phyloP scores from a whole-genome alignment of 2,329 filamentous ascomycete species.

The Colletotrichum sp. region DNA sequence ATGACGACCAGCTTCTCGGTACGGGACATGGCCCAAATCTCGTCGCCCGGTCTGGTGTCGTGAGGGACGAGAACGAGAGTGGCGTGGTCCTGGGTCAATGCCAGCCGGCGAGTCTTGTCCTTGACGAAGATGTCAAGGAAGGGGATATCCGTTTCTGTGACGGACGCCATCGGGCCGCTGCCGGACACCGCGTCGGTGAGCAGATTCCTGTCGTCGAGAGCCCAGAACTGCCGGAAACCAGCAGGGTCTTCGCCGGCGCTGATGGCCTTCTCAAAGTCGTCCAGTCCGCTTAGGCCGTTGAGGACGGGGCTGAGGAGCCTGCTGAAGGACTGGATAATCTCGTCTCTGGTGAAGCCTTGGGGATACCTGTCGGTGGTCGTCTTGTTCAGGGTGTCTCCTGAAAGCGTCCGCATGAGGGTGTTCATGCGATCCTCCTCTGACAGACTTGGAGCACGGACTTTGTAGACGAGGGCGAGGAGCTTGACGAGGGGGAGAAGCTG shows the following conservation, averaged over 20 bases:
- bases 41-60: slow-evolving; percentile 8
- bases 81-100: slow-evolving; percentile 18
- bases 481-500: slow-evolving; percentile 36
- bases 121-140: slow-evolving; percentile 22
- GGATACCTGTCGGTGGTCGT: slow-evolving; percentile 12
- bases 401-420: slow-evolving; percentile 35
- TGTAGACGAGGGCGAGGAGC: slow-evolving; percentile 37
- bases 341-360: slow-evolving; percentile 26
- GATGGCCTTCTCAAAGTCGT: slow-evolving; percentile 35
- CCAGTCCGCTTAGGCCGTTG: slow-evolving; percentile 37
- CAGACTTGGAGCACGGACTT: slow-evolving; percentile 29
- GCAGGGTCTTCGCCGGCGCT: slow-evolving; percentile 35
- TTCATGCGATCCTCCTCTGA: slow-evolving; percentile 33
- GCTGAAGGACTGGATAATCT: slow-evolving; percentile 35
- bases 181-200: slow-evolving; percentile 36
- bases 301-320: slow-evolving; percentile 34
- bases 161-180: slow-evolving; percentile 24
- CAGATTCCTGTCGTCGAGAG: slow-evolving; percentile 35
- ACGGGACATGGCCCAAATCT: slow-evolving; percentile 20
- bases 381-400: slow-evolving; percentile 12
- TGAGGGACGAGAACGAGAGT: slow-evolving; percentile 16
- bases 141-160: slow-evolving; percentile 28
- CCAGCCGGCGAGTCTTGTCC: slow-evolving; percentile 5
- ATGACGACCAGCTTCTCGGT: background rate
- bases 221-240: slow-evolving; percentile 39